These are phyloP conservation scores for Aspergillus sp. DNA, from an alignment of 2,329 filamentous ascomycete genomes.

Conservation along the genomic window DNA sequence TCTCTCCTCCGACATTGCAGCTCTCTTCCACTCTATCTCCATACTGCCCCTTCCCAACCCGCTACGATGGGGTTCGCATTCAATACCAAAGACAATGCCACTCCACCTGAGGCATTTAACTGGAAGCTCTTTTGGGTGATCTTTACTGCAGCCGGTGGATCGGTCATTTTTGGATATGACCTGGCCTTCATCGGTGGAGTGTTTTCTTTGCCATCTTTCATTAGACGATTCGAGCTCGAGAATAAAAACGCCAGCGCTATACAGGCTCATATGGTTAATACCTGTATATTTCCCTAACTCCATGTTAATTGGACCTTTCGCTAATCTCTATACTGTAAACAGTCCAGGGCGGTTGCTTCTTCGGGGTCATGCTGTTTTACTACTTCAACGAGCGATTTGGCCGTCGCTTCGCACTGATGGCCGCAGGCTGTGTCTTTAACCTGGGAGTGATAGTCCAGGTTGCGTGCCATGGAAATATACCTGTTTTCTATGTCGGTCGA, in stretches of 20 bases:
- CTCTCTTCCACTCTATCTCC: no score
- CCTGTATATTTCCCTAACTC: no score
- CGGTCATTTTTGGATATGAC: background rate
- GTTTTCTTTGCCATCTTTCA: background rate
- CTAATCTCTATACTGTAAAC: no score
- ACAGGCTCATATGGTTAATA: background rate
- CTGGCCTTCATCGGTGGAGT: background rate
- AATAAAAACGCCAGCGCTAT: background rate
- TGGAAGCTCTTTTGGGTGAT: background rate
- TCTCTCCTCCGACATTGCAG: no score
- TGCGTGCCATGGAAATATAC: background rate
- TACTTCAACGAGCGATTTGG: background rate
- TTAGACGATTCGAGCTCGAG: background rate
- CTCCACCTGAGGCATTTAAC: background rate
- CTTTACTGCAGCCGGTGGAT: background rate
- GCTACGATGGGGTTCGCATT: no score
- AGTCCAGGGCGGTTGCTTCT: background rate
- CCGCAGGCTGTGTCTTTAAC: background rate
- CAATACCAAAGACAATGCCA: background rate
- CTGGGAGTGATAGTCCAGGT: background rate
- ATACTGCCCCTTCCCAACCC: no score
- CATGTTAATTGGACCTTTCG: no score
- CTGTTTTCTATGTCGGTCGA: background rate
- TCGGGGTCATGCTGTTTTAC: background rate
- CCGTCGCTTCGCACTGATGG: background rate